Evolutionary conservation across 2,329 filamentous ascomycete species (phyloP).

Genomic region (Colletotrichum tofieldiae): DNA sequence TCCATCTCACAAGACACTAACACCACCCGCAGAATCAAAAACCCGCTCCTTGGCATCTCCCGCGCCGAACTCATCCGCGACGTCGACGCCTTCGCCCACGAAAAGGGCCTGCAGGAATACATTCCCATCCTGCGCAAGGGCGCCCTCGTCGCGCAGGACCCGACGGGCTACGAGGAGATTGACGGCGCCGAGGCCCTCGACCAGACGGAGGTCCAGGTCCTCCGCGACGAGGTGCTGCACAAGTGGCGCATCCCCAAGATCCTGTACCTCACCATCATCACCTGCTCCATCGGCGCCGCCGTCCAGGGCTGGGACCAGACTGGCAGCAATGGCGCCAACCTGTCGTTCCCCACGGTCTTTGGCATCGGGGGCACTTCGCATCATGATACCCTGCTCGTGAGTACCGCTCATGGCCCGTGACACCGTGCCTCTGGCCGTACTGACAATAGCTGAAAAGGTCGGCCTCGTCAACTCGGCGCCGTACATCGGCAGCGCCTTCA

Average conservation of each 20-base stretch:
- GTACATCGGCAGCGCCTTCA: slow-evolving; percentile 61
- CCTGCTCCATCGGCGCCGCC: slow-evolving; percentile 69
- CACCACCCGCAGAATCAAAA: slow-evolving; percentile 56
- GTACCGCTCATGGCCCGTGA: neutral
- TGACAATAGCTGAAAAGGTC: slow-evolving; percentile 68
- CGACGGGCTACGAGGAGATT: slow-evolving; percentile 64
- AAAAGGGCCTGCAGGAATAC: slow-evolving; percentile 62
- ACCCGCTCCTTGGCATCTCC: slow-evolving; percentile 63
- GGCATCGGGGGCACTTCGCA: slow-evolving; percentile 63
- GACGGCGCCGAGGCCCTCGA: slow-evolving; percentile 55
- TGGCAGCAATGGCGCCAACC: slow-evolving; percentile 64
- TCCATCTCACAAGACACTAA: slow-evolving; percentile 38
- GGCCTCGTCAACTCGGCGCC: slow-evolving; percentile 71
- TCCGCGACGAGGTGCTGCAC: slow-evolving; percentile 62
- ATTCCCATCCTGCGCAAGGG: slow-evolving; percentile 66
- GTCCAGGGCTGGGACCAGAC: slow-evolving; percentile 68
- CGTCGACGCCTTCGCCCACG: slow-evolving; percentile 68
- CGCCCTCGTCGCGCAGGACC: slow-evolving; percentile 67
- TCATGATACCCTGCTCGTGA: slow-evolving; percentile 61
- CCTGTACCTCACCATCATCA: slow-evolving; percentile 65
- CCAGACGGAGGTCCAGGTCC: slow-evolving; percentile 58
- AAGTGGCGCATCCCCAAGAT: slow-evolving; percentile 65
- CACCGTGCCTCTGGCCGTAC: slow-evolving; percentile 37
- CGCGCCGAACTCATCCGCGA: slow-evolving; percentile 63
- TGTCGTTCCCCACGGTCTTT: slow-evolving; percentile 61